Evolutionary conservation across 805 yeast genomes (phyloP), one percentile per base, ranked within the genome.

Genomic region (Cephaloascus fragrans): DNA sequence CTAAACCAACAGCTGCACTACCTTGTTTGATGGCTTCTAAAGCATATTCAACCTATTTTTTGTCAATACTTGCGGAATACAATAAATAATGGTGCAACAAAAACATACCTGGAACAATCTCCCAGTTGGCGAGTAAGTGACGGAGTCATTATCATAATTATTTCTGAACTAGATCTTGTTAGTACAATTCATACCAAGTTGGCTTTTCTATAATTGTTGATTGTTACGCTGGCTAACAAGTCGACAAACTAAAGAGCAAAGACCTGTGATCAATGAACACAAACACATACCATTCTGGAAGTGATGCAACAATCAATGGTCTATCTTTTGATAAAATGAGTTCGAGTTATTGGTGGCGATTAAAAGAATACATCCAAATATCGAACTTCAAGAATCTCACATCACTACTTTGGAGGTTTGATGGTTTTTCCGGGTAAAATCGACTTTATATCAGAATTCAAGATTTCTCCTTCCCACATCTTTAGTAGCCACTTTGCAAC

Each of bases 81-180:
- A n/a, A n/a, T n/a, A n/a, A n/a, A n/a, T n/a, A n/a, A n/a, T n/a
- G n/a, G n/a, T n/a, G n/a, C n/a, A n/a, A n/a, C n/a, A 17, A 33
- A 10, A 39, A 6, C 4, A 8, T 18, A 64, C 84, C 62, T 86
- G 96, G 64, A 87, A 88, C 43, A 87, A 75, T 50, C 96, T 75
- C 3, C 96, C 96, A 3, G 95, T 87, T 41, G 96, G 96, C 26
- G 97, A 90, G 66, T 86, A 93, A 12, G 99, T 93, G 42, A 93
- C 96, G 36, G 97, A 82, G 62, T 93, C 99, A 72, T 95, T 94
- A 62, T 93, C 98, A 73, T 93, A 93, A 54, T 94, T 93, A 67
- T 93, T 93, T 74, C 98, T 87, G 60, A 93, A 93, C 98, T 63
- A 39, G 16, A 14, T 14, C 8, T 16, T 31, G 33, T 31, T 31